A percentile compares a stretch with the other conserved stretches of the same genome.
Evolutionary conservation across 225 moss, liverwort and hornwort species (phyloP).

Genomic region (Polytrichum commune): DNA sequence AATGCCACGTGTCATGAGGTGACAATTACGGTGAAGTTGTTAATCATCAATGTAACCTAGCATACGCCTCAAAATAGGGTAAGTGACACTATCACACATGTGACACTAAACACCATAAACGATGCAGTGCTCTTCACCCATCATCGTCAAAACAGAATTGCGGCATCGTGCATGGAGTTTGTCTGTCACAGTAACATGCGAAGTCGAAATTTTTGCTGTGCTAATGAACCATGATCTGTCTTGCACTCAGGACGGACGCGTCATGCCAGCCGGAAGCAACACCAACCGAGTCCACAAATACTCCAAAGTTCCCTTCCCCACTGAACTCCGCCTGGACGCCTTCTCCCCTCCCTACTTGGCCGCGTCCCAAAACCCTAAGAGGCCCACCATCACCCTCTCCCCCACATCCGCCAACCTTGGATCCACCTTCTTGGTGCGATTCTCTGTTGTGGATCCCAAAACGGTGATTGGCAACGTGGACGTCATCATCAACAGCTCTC

Average conservation of each 20-base stretch:
- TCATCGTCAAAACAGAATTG: too few species aligned
- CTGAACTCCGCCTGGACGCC: constrained; percentile 23
- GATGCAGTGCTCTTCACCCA: too few species aligned
- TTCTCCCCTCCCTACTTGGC: constrained; percentile 40
- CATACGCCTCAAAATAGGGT: too few species aligned
- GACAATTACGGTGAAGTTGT: too few species aligned
- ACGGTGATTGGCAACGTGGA: constrained; percentile 12
- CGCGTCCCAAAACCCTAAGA: constrained; percentile 21
- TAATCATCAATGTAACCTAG: too few species aligned
- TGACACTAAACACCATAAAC: too few species aligned
- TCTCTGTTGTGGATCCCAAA: constrained; percentile 15
- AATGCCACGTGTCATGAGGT: too few species aligned
- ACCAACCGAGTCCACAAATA: constrained; percentile 26
- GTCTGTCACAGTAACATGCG: too few species aligned
- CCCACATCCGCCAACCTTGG: constrained; percentile 13
- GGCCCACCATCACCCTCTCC: constrained; percentile 17
- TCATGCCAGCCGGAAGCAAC: constrained; percentile 37
- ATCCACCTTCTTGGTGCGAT: constrained; percentile 15
- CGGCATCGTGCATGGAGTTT: too few species aligned
- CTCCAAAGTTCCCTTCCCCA: constrained; percentile 31
- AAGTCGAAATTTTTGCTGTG: too few species aligned
- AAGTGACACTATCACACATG: too few species aligned
- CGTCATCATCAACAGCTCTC: constrained; percentile 26
- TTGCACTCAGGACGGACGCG: constrained; percentile 21
- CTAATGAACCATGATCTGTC: too few species aligned